phyloP scores from a whole-genome alignment of 2,329 filamentous ascomycete genomes.

The Fusarium sp. region DNA sequence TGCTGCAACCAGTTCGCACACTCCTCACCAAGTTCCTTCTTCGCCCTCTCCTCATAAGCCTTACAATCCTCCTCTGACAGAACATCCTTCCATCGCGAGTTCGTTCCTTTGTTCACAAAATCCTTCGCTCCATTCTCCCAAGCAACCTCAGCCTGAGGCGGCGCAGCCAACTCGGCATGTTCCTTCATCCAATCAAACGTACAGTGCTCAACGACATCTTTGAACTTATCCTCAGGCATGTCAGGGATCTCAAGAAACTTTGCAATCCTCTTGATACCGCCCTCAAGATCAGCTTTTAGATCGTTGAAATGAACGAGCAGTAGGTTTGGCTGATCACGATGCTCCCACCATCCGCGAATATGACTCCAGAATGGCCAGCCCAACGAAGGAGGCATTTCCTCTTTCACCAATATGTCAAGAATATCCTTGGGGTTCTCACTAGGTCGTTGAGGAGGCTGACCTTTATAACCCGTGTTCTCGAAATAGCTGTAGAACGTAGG shows the following conservation, averaged over 20 bases:
- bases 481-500: slow-evolving; percentile 13
- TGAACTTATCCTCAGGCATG: slow-evolving; percentile 10
- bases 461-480: not conserved
- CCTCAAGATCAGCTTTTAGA: slow-evolving; percentile 10
- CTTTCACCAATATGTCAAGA: not conserved
- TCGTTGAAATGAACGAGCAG: slow-evolving; percentile 17
- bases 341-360: slow-evolving; percentile 20
- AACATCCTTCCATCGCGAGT: slow-evolving; percentile 3
- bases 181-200: slow-evolving; percentile 28
- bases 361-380: slow-evolving; percentile 24
- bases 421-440: not conserved
- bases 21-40: slow-evolving; percentile 5
- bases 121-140: slow-evolving; percentile 11
- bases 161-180: not conserved
- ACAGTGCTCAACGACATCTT: not conserved
- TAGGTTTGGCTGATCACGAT: not conserved
- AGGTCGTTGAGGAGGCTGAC: not conserved
- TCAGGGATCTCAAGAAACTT: not conserved
- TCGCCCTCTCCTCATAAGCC: not conserved
- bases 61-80: not conserved
- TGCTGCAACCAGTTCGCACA: slow-evolving; percentile 1
- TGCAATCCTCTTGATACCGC: not conserved
- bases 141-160: slow-evolving; percentile 4
- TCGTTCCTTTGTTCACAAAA: slow-evolving; percentile 14
- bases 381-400: not conserved